Evolutionary conservation across 2,329 filamentous ascomycete genomes (phyloP).

Genomic region (Diaporthe eres): DNA sequence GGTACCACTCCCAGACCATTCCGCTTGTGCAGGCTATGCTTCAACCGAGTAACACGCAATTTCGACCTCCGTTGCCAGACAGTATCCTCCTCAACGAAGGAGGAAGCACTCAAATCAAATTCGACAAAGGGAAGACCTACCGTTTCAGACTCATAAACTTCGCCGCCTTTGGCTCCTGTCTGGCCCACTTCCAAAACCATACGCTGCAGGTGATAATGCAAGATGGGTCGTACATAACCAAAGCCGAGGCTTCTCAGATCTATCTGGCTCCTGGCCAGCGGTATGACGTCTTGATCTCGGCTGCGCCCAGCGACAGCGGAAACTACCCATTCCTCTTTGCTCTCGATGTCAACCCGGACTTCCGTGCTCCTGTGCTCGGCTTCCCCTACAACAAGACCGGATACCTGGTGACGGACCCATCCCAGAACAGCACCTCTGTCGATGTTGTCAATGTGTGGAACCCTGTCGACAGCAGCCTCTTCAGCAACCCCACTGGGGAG

Average conservation of each 20-base stretch:
- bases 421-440: conserved; percentile 46
- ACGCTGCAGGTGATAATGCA: conserved; percentile 62
- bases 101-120: conserved; percentile 51
- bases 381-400: conserved; percentile 60
- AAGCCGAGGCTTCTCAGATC: conserved; percentile 54
- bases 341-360: conserved; percentile 61
- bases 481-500: conserved; percentile 69
- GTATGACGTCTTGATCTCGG: conserved; percentile 59
- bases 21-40: conserved; percentile 57
- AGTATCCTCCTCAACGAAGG: conserved; percentile 61
- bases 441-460: conserved; percentile 55
- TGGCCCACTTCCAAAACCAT: conserved; percentile 60
- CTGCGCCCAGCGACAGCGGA: conserved; percentile 49
- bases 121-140: conserved; percentile 60
- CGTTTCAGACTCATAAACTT: conserved; percentile 63
- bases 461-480: conserved; percentile 73
- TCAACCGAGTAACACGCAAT: conserved; percentile 54
- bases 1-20: conserved; percentile 59
- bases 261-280: conserved; percentile 60
- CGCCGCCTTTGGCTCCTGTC: conserved; percentile 58
- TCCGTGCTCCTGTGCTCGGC: conserved; percentile 48
- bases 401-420: conserved; percentile 56
- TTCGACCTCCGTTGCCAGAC: conserved; percentile 58
- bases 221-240: conserved; percentile 58
- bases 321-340: conserved; percentile 61